These are phyloP conservation scores for Tulasnella calospora DNA, from an alignment of 768 basidiomycete genomes.

Conservation along the genomic window DNA sequence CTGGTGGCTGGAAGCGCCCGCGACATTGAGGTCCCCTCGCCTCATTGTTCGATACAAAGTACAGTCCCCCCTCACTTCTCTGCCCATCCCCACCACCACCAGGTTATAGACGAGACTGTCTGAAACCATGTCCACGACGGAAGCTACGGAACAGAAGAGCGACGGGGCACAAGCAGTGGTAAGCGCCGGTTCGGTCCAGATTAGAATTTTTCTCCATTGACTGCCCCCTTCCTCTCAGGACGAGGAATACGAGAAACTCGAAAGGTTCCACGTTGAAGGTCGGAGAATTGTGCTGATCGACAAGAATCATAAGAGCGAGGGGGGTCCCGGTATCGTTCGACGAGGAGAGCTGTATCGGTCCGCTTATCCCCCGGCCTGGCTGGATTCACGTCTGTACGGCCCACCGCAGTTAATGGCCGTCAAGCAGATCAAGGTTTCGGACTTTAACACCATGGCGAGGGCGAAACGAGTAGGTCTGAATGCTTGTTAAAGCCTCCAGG, in stretches of 20 bases:
- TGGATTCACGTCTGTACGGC: background rate
- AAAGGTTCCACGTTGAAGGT: background rate
- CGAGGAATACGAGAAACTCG: background rate
- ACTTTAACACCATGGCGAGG: background rate
- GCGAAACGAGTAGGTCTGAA: background rate
- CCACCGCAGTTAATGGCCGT: background rate
- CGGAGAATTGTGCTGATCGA: background rate
- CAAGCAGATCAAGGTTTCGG: background rate
- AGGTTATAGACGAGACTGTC: no score
- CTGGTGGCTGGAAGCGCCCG: no score
- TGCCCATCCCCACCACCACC: no score
- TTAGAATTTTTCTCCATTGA: background rate
- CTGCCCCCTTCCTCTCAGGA: background rate
- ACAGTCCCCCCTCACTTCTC: no score
- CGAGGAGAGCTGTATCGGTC: background rate
- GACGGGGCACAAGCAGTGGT: background rate
- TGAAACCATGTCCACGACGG: background rate
- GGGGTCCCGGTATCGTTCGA: background rate
- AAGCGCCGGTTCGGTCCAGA: background rate
- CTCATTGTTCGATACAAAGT: no score
- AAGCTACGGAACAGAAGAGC: background rate
- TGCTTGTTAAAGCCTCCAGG: background rate
- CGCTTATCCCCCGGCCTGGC: background rate
- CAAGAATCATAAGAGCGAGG: background rate
- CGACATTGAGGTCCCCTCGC: no score